Evolutionary conservation across 345 rosid species (phyloP), one percentile per base, ranked within the genome.

Genomic region (Geranium brycei): DNA sequence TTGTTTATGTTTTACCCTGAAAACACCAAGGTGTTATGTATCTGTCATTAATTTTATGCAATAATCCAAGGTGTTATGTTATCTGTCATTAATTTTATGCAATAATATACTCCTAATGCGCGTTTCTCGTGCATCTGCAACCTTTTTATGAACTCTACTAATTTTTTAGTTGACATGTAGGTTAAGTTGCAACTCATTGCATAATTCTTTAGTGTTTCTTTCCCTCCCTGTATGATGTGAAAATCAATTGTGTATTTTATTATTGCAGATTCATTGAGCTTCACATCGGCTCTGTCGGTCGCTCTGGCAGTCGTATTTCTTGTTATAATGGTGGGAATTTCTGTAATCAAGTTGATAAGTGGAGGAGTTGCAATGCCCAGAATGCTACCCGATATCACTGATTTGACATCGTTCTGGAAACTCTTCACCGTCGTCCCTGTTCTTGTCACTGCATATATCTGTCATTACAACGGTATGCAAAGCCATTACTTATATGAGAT

Each of bases 381-480:
- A 75, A 75, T 87, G 67, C 71, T 93, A 30, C 99, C 99, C 5
- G 72, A 82, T 68, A 65, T 93, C 58, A 69, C 86, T 16, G 86
- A 90, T 78, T 19, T 87, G 76, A 31, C 87, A 23, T 93, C 99
- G 13, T 72, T 86, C 70, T 82, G 85, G 85, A 86, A 78, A 17
- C 81, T 93, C 78, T 93, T 93, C 83, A 93, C 97, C 0, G 87
- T 81, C 11, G 96, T 83, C 60, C 99, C 97, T 3, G 89, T 93
- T 67, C 85, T 93, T 63, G 96, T 90, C 76, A 90, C 89, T 41
- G 96, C 99, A 23, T 90, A 65, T 64, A 86, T 90, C 67, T 90
- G 97, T 73, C 99, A 90, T 74, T 90, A 79, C 65, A 87, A 93
- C 41, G 95, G 96, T 92, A 86, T 56, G 66, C 62, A 41, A 7